Conservation (phyloP, 2,329 filamentous ascomycete species). For the Colletotrichum falcatum region DNA sequence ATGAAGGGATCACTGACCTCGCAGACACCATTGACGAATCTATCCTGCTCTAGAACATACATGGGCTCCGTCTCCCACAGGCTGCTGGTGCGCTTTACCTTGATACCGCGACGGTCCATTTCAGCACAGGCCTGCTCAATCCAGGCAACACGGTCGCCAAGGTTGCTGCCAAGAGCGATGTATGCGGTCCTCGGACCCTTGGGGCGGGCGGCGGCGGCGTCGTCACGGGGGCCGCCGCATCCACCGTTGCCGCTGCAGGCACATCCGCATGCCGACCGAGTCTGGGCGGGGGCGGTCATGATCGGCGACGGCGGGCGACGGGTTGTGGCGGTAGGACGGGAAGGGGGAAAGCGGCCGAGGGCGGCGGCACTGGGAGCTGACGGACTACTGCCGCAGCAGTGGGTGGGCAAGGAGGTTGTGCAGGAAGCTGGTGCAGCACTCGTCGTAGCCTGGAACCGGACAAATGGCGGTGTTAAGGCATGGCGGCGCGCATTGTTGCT, state of each 20-base stretch:
- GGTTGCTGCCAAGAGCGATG: conserved; percentile 91
- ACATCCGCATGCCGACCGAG: conserved; percentile 47
- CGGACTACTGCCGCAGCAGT: conserved; percentile 16
- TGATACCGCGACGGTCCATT: conserved; percentile 80
- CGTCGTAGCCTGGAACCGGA: conserved; percentile 30
- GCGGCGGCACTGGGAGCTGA: conserved; percentile 4
- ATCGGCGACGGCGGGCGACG: conserved; percentile 23
- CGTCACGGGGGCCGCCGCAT: conserved; percentile 32
- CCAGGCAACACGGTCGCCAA: conserved; percentile 85
- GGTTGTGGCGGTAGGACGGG: conserved; percentile 15
- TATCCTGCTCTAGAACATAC: conserved; percentile 91
- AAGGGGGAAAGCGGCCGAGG: conserved; percentile 18
- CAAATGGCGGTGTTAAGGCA: conserved; percentile 32
- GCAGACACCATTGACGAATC: conserved; percentile 92
- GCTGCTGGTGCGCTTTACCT: conserved; percentile 82
- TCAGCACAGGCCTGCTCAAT: conserved; percentile 86
- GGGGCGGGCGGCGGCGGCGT: conserved; percentile 31
- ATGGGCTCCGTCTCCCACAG: conserved; percentile 97
- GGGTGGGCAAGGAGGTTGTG: conserved; percentile 19
- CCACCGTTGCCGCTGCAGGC: conserved; percentile 52
- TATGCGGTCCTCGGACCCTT: conserved; percentile 68
- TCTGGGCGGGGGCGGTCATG: conserved; percentile 32
- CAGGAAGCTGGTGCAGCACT: conserved; percentile 19
- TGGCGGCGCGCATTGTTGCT: conserved; percentile 32
- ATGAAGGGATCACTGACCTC: conserved; percentile 70